Percentiles rank a stretch among this genome's conserved stretches.
Evolutionary conservation across 169 alveolate species (phyloP).

Genomic region (Plasmodium sp.): DNA sequence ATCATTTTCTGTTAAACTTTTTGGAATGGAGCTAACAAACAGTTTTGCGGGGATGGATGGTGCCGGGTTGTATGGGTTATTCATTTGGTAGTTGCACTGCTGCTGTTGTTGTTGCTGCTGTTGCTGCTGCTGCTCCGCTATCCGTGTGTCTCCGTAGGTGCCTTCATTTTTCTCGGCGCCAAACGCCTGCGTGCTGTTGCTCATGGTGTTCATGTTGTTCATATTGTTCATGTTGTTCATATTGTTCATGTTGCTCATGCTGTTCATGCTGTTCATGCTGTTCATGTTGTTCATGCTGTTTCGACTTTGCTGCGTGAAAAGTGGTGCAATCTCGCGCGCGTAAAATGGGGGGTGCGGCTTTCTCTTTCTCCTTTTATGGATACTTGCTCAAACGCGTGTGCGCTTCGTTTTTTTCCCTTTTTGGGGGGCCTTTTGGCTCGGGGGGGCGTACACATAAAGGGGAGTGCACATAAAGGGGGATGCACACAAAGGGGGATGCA

Average conservation of each 20-base stretch:
- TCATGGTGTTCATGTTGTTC: conserved; percentile 29
- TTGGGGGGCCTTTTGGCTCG: not conserved
- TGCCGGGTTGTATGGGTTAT: conserved; percentile 88
- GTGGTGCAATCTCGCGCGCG: not conserved
- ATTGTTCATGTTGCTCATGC: not conserved
- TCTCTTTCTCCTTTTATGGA: not conserved
- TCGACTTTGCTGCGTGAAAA: not conserved
- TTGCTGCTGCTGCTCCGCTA: conserved; percentile 14
- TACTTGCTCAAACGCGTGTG: not conserved
- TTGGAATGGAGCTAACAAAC: conserved; percentile 91
- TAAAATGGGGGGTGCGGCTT: not conserved
- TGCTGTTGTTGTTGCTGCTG: conserved; percentile 7
- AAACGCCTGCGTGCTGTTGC: conserved; percentile 37
- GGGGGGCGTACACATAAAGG: not conserved
- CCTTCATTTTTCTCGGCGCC: conserved; percentile 23
- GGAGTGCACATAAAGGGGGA: not conserved
- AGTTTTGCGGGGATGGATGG: conserved; percentile 91
- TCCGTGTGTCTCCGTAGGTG: conserved; percentile 35
- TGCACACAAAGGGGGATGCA: no score
- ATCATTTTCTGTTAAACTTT: conserved; percentile 85
- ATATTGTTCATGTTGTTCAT: not conserved
- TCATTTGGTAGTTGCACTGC: conserved; percentile 40
- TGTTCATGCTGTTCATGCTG: conserved; percentile 12
- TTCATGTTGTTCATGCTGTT: not conserved
- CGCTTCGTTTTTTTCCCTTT: not conserved